Percentiles rank a stretch among this genome's conserved stretches.
Conservation (phyloP, 2,329 filamentous ascomycete species). For the Polytolypa hystricis region DNA sequence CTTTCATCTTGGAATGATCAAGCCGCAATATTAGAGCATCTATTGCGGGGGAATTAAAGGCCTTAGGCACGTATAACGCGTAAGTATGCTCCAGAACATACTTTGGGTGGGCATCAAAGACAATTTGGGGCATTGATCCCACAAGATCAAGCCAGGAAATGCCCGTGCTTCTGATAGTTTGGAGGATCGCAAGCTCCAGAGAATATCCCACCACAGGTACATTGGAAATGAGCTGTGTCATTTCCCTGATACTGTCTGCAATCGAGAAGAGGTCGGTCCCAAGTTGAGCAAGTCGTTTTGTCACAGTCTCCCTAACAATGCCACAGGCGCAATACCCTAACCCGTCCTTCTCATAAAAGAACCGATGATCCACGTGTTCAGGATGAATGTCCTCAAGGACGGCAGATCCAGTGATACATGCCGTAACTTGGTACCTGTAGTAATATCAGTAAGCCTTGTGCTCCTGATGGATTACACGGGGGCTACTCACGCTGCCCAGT, state of each 20-base stretch:
- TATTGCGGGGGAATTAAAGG: neutral
- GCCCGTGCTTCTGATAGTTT: neutral
- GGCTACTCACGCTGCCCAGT: neutral
- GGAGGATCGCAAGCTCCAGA: neutral
- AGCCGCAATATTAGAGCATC: neutral
- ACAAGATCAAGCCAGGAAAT: neutral
- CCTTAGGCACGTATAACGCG: neutral
- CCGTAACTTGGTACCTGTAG: neutral
- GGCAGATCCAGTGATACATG: neutral
- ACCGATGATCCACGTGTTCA: slow-evolving; percentile 3
- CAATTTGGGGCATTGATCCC: neutral
- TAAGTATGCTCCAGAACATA: neutral
- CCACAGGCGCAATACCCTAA: slow-evolving; percentile 1
- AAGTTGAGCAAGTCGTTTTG: neutral
- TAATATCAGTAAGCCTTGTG: neutral
- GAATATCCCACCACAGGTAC: neutral
- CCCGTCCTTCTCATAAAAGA: slow-evolving; percentile 1
- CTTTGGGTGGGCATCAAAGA: neutral
- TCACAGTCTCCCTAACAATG: neutral
- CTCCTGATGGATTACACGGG: neutral
- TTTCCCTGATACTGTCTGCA: neutral
- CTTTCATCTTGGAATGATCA: neutral
- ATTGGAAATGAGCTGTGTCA: neutral
- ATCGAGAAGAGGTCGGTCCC: neutral
- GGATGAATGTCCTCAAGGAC: neutral